Conservation (phyloP, 805 yeast genomes). For the Torulaspora indica region DNA sequence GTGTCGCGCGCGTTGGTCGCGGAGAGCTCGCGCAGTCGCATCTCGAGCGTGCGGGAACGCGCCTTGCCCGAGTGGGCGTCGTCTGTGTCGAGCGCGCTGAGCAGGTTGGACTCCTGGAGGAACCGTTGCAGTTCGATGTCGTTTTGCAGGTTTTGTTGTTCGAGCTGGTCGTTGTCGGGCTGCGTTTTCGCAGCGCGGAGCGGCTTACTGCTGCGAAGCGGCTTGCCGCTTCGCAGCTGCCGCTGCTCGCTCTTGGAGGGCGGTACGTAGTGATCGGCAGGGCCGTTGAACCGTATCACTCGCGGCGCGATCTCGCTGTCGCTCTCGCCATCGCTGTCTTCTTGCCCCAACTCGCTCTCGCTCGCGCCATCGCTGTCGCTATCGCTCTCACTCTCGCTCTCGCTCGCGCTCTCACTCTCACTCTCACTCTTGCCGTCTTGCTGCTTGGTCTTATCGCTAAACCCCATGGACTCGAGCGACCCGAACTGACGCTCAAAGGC, state of each 20-base stretch:
- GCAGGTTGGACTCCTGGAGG: constrained; percentile 65
- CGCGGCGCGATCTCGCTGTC: constrained; percentile 17
- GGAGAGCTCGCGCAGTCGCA: constrained; percentile 50
- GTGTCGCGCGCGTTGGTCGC: constrained; percentile 40
- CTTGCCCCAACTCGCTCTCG: constrained; percentile 3
- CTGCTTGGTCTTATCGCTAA: constrained; percentile 41
- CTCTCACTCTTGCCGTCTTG: constrained; percentile 2
- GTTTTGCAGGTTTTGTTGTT: constrained; percentile 50
- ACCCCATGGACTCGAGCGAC: constrained; percentile 50
- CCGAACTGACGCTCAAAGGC: constrained; percentile 66
- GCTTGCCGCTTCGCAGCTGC: constrained; percentile 55
- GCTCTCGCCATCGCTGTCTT: constrained; percentile 19
- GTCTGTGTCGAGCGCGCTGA: constrained; percentile 38
- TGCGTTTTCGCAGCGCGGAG: too few relatives aligned
- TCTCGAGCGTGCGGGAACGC: constrained; percentile 56
- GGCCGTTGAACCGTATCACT: constrained; percentile 29
- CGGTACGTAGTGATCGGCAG: constrained; percentile 22
- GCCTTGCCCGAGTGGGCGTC: constrained; percentile 67
- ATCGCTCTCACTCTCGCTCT: constrained; percentile 8
- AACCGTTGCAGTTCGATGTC: constrained; percentile 71
- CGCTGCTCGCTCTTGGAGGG: constrained; percentile 49
- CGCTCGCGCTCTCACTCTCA: constrained; percentile 20
- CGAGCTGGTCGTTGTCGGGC: constrained; percentile 22
- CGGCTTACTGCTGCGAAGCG: constrained; percentile 53
- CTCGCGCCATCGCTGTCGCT: constrained; percentile 20